These are phyloP conservation scores for Iberis pinnata DNA, from an alignment of 345 rosid genomes.

Conservation along the genomic window DNA sequence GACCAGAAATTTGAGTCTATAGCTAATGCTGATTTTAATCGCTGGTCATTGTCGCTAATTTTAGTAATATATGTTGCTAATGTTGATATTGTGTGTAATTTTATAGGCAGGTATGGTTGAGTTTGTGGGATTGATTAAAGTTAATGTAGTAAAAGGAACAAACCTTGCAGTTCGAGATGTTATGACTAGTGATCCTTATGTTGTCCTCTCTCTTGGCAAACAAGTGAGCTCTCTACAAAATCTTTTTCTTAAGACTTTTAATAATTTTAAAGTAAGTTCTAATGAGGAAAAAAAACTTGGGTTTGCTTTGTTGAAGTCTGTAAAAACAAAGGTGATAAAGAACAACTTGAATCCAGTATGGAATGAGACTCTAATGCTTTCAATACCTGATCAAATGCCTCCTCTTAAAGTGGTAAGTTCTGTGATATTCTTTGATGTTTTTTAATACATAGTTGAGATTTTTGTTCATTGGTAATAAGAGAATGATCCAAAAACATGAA, in stretches of 20 bases:
- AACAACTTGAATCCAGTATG: conserved; percentile 95
- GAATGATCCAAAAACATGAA: too few relatives aligned
- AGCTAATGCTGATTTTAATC: too few relatives aligned
- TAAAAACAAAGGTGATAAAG: conserved; percentile 85
- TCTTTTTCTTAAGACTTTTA: too few relatives aligned
- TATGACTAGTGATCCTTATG: conserved; percentile 89
- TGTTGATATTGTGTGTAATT: too few relatives aligned
- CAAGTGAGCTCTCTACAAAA: conserved; percentile 68
- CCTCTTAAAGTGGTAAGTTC: conserved; percentile 92
- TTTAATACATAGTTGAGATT: too few relatives aligned
- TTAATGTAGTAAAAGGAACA: conserved; percentile 93
- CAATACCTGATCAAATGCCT: conserved; percentile 87
- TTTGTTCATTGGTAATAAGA: too few relatives aligned
- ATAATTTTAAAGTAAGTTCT: too few relatives aligned
- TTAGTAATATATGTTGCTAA: too few relatives aligned
- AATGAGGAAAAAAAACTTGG: too few relatives aligned
- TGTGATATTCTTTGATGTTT: too few relatives aligned
- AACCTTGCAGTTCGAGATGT: conserved; percentile 87
- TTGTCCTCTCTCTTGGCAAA: conserved; percentile 71
- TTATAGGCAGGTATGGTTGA: conserved; percentile 94
- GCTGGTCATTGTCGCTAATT: too few relatives aligned
- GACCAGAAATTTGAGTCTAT: too few relatives aligned
- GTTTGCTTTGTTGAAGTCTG: conserved; percentile 55
- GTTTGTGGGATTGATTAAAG: conserved; percentile 89
- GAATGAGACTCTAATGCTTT: conserved; percentile 91